Percentiles rank a stretch among this genome's conserved stretches.
Evolutionary conservation across 2,329 filamentous ascomycete species (phyloP).

Genomic region (Beauveria scarabaeidicola): DNA sequence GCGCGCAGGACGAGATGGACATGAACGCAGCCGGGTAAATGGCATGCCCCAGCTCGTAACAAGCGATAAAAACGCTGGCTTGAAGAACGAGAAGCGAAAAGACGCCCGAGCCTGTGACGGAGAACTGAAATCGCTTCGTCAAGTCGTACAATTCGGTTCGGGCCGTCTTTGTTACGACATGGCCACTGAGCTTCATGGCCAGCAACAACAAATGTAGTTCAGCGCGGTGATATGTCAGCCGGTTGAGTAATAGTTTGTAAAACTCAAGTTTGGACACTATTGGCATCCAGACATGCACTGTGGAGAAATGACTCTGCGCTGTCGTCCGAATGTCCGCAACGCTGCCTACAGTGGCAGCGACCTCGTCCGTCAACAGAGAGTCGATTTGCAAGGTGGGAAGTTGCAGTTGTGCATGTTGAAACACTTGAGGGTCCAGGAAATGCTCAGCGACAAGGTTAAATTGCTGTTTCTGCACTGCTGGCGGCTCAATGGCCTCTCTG

Average conservation of each 20-base stretch:
- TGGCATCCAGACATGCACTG: constrained; percentile 14
- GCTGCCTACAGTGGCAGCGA: constrained; percentile 4
- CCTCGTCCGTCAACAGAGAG: not conserved
- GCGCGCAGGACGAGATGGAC: constrained; percentile 11
- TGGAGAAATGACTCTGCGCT: constrained; percentile 10
- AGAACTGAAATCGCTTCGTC: constrained; percentile 11
- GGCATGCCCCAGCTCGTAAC: constrained; percentile 12
- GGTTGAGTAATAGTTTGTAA: constrained; percentile 2
- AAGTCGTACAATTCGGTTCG: constrained; percentile 8
- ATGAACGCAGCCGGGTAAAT: constrained; percentile 12
- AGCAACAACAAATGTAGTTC: constrained; percentile 11
- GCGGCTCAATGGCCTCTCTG: not conserved
- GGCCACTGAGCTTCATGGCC: constrained; percentile 11
- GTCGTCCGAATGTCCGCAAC: constrained; percentile 11
- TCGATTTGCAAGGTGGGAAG: not conserved
- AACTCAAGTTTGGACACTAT: constrained; percentile 12
- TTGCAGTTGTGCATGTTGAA: not conserved
- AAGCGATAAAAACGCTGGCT: constrained; percentile 10
- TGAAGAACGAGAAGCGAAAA: constrained; percentile 12
- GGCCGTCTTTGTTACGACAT: not conserved
- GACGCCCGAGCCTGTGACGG: constrained; percentile 7
- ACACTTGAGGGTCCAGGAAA: constrained; percentile 1
- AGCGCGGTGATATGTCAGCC: constrained; percentile 1
- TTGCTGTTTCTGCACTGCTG: not conserved
- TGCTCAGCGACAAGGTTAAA: not conserved